Evolutionary conservation across 2,329 filamentous ascomycete genomes (phyloP), one percentile per base, ranked within the genome.

Genomic region (Periconia sp.): DNA sequence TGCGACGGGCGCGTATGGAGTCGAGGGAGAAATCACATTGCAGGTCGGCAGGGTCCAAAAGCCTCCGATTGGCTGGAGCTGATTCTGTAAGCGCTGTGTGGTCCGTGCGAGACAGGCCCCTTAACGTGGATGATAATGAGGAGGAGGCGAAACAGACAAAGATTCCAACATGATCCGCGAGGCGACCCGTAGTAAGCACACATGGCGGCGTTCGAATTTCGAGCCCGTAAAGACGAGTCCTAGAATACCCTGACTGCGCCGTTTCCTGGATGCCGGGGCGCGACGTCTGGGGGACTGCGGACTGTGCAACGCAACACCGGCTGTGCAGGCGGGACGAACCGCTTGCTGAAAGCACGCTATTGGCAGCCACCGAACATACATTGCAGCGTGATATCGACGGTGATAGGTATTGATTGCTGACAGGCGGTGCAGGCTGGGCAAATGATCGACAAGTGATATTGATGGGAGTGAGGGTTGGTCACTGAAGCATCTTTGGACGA

Each of bases 1-100:
- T 54, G 50, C 17, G 49, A 55, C 41, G 61, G 69, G 69, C 70
- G 70, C 64, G 65, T 73, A 65, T 62, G 60, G 57, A 65, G 62
- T 61, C 66, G 60, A 65, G 60, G n/a, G 50, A 55, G 57, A 31
- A 47, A 66, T 65, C 61, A 67, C 64, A 55, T 37, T 72, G 69
- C 69, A 71, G 62, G 52, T 17, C 43, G 6, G 45, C 60, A 56
- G 58, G 59, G 55, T 53, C 44, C 15, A 46, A 27, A 23, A 49
- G 50, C 42, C 11, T 47, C 10, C 63, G 64, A 70, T 72, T 72
- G 66, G 69, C 11, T 43, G 14, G 44, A 15, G 54, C 20, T 37
- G 48, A 49, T 56, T 60, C 20, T 11, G 61, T 53, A 70, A 65
- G 60, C 66, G 66, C 68, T 61, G 46, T 46, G 52, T 45, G 51